Conservation (phyloP, 139 green algal genomes). For the Chlorella sp. region DNA sequence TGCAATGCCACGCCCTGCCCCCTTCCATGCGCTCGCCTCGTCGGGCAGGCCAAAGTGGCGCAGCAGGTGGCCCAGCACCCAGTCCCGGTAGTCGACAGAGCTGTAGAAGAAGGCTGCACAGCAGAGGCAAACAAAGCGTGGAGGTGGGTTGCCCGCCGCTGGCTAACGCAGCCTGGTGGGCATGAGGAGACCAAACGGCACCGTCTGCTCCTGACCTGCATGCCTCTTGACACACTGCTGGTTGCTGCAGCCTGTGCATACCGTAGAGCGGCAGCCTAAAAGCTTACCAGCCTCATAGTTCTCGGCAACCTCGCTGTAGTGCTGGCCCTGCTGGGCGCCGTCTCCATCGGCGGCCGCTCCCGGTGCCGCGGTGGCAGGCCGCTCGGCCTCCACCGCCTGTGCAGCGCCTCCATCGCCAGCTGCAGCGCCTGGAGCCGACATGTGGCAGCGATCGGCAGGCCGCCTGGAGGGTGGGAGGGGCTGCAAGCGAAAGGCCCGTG, state of each 20-base stretch:
- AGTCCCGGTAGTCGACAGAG: slow-evolving; percentile 7
- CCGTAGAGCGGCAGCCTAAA: too few species aligned
- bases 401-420: neutral
- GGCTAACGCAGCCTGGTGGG: too few species aligned
- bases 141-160: too few species aligned
- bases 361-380: neutral
- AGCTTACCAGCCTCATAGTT: slow-evolving; percentile 13
- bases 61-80: slow-evolving; percentile 30
- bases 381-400: neutral
- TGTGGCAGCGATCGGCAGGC: neutral
- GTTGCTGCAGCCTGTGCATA: too few species aligned
- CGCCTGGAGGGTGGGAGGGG: too few species aligned
- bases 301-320: slow-evolving; percentile 9
- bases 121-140: too few species aligned
- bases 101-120: slow-evolving; percentile 27
- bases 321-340: neutral
- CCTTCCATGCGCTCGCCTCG: neutral
- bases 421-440: neutral
- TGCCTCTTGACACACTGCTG: too few species aligned
- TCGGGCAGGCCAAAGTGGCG: slow-evolving; percentile 13
- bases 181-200: too few species aligned
- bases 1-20: too few species aligned
- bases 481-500: neutral
- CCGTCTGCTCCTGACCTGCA: too few species aligned
- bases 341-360: neutral